A percentile compares a stretch with the other conserved stretches of the same genome.
Evolutionary conservation across 1,139 yeast genomes (phyloP).

Genomic region (Yamadazyma taylorii): DNA sequence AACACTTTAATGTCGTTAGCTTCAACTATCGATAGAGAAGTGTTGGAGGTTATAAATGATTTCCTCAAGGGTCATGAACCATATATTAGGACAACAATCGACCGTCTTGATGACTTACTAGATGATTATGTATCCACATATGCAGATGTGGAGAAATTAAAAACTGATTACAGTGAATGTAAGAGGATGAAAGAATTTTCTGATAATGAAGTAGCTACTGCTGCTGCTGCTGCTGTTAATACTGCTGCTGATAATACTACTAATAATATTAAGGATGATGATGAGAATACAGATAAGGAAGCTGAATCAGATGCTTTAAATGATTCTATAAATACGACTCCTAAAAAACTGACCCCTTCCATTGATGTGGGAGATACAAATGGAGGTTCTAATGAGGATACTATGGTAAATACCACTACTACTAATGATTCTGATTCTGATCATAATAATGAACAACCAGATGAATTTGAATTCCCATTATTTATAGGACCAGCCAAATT

Average conservation of each 20-base stretch:
- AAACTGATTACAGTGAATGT: slow-evolving; percentile 32
- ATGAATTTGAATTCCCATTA: slow-evolving; percentile 33
- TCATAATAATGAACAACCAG: slow-evolving; percentile 6
- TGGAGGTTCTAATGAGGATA: no score
- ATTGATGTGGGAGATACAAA: slow-evolving; percentile 1
- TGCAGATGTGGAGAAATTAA: slow-evolving; percentile 29
- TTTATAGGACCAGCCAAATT: slow-evolving; percentile 29
- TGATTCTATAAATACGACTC: slow-evolving; percentile 6
- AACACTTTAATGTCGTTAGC: slow-evolving; percentile 28
- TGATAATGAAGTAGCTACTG: slow-evolving; percentile 17
- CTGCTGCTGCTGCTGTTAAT: slow-evolving; percentile 8
- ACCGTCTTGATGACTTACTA: slow-evolving; percentile 26
- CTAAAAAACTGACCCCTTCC: slow-evolving; percentile 3
- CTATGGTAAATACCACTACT: no score
- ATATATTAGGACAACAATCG: slow-evolving; percentile 25
- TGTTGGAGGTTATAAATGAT: slow-evolving; percentile 35
- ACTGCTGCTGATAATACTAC: slow-evolving; percentile 8
- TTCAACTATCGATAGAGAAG: slow-evolving; percentile 35
- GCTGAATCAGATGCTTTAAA: slow-evolving; percentile 4
- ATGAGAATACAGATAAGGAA: slow-evolving; percentile 2
- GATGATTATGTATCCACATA: slow-evolving; percentile 29
- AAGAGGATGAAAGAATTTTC: slow-evolving; percentile 31
- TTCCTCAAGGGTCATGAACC: slow-evolving; percentile 43
- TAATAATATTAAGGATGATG: slow-evolving; percentile 3
- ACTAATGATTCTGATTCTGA: slow-evolving; percentile 3